Conservation (phyloP, 2,329 filamentous ascomycete species). For the Xylariaceae sp. region DNA sequence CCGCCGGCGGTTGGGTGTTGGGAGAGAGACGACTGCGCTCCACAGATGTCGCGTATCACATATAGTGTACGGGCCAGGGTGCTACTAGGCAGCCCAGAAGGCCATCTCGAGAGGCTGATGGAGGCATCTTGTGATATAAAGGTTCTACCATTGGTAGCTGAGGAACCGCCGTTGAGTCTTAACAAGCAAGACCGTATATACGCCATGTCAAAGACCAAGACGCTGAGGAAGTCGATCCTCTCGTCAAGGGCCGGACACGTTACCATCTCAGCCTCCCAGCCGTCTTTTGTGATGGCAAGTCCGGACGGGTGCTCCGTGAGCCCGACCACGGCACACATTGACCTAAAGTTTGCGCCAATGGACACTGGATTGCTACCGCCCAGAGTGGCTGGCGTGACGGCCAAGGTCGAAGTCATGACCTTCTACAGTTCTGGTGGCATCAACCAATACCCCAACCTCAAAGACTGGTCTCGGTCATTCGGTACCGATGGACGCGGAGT, state of each 20-base stretch:
- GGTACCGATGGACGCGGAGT: slow-evolving; percentile 37
- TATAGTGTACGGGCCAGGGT: slow-evolving; percentile 47
- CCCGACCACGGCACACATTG: slow-evolving; percentile 39
- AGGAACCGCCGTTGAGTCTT: slow-evolving; percentile 48
- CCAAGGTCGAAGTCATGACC: slow-evolving; percentile 48
- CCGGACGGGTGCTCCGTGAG: slow-evolving; percentile 42
- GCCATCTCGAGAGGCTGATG: slow-evolving; percentile 31
- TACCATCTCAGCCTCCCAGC: slow-evolving; percentile 41
- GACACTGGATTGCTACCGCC: slow-evolving; percentile 40
- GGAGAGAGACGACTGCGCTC: slow-evolving; percentile 50
- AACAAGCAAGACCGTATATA: slow-evolving; percentile 45
- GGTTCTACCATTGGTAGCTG: slow-evolving; percentile 45
- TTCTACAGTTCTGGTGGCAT: slow-evolving; percentile 46
- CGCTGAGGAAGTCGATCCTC: slow-evolving; percentile 48
- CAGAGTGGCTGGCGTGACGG: slow-evolving; percentile 42
- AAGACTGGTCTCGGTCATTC: slow-evolving; percentile 36
- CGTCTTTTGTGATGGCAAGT: slow-evolving; percentile 44
- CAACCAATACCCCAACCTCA: slow-evolving; percentile 45
- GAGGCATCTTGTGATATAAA: slow-evolving; percentile 42
- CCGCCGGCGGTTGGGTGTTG: slow-evolving; percentile 49
- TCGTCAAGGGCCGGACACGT: slow-evolving; percentile 46
- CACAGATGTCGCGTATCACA: slow-evolving; percentile 49
- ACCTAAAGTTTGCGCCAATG: slow-evolving; percentile 43
- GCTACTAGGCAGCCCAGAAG: slow-evolving; percentile 21
- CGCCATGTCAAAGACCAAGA: slow-evolving; percentile 45